Base-by-base conservation (phyloP, 768 basidiomycete species). In the Boletus coccyginus region DNA sequence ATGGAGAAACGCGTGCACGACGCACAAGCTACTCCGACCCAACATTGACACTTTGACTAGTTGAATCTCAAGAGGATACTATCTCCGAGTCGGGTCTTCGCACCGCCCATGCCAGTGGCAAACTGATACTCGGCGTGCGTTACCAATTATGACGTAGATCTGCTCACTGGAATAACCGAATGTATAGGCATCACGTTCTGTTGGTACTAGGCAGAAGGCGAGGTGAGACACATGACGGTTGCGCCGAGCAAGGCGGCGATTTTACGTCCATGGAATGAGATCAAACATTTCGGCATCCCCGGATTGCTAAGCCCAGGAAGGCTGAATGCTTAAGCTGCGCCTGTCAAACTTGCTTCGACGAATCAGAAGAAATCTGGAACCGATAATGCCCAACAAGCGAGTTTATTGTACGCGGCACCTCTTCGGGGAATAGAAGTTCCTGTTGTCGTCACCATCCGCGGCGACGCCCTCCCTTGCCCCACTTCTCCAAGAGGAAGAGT, bases 401-500 rank as follows among this genome's bases (percentile, higher is more conserved):
- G 13, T 50, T 36, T 56, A 53, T 39, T 46, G 19, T 57, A 58
- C 51, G 55, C 39, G 55, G 17, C 21, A 3, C 52, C 29, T 27
- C 42, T 14, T 32, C 6, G 8, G 48, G 44, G 19, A 53, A 56
- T 38, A 35, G 24, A 53, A 48, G 44, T 43, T 38, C 46, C 11
- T 17, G 21, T 21, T 19, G 33, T 41, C 31, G 32, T 73, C 59
- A 87, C 82, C 85, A 85, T 17, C 81, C 80, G n/a, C 86, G 77
- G 55, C 78, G 78, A 55, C 81, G 77, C 21, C 85, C 84, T 29
- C 90, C 90, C 64, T 86, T 89, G 29, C 95, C 94, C 95, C 96
- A 98, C 69, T 93, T 94, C 75, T 97, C 94, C 1, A 85, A 60
- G 57, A 99, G 75, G 74, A 94, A 98, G 27, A 73, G 77, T 3